These are phyloP conservation scores for Tetrahymena borealis DNA, from an alignment of 73 alveolate genomes.

Conservation along the genomic window DNA sequence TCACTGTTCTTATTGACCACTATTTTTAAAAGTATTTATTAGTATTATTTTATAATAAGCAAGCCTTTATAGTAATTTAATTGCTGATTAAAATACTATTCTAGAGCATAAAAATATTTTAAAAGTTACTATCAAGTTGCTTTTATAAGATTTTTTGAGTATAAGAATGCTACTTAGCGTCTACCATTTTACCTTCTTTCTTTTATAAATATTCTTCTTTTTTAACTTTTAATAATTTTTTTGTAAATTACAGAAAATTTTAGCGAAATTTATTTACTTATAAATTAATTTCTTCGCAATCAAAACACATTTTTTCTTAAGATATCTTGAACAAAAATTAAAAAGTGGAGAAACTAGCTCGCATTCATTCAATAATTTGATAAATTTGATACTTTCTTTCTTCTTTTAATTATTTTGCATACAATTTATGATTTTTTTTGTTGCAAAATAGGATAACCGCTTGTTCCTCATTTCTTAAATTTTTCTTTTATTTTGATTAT, in stretches of 20 bases:
- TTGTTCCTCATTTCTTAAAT: neutral
- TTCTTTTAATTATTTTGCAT: neutral
- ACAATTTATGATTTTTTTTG: neutral
- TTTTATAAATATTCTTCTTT: neutral
- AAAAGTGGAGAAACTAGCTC: neutral
- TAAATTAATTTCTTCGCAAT: neutral
- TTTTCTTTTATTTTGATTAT: neutral
- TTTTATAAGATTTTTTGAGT: neutral
- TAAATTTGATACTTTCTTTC: neutral
- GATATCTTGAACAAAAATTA: neutral
- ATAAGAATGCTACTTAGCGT: neutral
- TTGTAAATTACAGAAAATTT: neutral
- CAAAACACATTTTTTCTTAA: neutral
- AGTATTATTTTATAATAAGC: no score
- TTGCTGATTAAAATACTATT: neutral
- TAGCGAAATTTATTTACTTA: neutral
- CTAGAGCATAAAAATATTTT: neutral
- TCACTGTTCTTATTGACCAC: slow-evolving; percentile 2
- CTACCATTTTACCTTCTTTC: neutral
- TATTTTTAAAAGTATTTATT: no score
- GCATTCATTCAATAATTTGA: neutral
- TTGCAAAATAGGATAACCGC: neutral
- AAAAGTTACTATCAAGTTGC: neutral
- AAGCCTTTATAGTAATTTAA: no score
- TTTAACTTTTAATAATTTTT: neutral